Conservation (phyloP, 805 yeast species). For the Barnettozyma botsteinii region DNA sequence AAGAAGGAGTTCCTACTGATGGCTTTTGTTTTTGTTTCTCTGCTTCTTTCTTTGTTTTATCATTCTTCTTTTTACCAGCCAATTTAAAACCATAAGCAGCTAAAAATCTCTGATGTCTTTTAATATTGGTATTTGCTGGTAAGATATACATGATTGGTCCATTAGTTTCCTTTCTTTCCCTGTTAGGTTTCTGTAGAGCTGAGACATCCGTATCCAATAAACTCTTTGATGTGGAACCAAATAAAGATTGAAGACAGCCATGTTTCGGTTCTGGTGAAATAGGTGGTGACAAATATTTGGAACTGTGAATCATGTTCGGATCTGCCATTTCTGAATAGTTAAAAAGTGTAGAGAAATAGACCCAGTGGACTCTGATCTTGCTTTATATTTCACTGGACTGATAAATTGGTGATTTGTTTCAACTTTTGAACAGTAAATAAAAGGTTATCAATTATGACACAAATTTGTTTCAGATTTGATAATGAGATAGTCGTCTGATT, state of each 20-base stretch:
- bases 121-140: neutral
- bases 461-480: too few relatives aligned
- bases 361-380: too few relatives aligned
- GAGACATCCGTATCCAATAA: too few relatives aligned
- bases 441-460: too few relatives aligned
- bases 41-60: neutral
- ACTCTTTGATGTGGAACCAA: too few relatives aligned
- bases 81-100: conserved; percentile 3
- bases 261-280: conserved; percentile 14
- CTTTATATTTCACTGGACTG: too few relatives aligned
- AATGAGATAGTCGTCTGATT: too few relatives aligned
- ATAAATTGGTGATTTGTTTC: too few relatives aligned
- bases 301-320: neutral
- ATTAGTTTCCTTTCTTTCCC: neutral
- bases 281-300: conserved; percentile 14
- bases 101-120: conserved; percentile 2
- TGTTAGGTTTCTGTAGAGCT: neutral
- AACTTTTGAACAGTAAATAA: too few relatives aligned
- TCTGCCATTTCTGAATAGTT: too few relatives aligned
- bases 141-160: conserved; percentile 1
- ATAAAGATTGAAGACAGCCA: neutral
- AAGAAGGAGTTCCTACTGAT: neutral
- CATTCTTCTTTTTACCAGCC: neutral
- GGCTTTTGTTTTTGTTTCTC: neutral
- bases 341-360: too few relatives aligned